Base-by-base conservation (phyloP, 768 basidiomycete genomes). In the Agrocybe pediades region DNA sequence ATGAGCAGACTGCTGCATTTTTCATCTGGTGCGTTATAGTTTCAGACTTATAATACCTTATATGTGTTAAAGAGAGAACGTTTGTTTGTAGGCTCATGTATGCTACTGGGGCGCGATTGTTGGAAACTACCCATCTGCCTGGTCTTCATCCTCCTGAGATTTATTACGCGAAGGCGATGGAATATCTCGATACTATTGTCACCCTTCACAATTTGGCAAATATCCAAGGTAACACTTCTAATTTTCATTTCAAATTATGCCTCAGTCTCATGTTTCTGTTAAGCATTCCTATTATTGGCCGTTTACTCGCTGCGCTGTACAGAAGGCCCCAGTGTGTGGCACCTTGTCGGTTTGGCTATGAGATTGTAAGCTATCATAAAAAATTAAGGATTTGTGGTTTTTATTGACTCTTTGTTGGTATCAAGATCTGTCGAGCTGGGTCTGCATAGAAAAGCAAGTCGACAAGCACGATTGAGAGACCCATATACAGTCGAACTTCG, bases 131-230 rank as follows among this genome's bases (percentile, higher is more conserved):
- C 24, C 19, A 46, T 21, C 26, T 54, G 16, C 67, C 67, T 20
- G 64, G 60, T 8, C 54, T 66, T 23, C 65, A 65, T 44, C 62
- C 61, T 42, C 60, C 64, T 3, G 63, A 62, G 30, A 64, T 63
- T 24, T 68, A 66, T 56, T 49, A 54, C 13, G 46, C 53, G 2
- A 49, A 54, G 29, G 47, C 47, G 9, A 47, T 47, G 45, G 53
- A 53, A 24, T 46, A 45, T 46, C 20, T 49, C 7, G 46, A 54
- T 23, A 49, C 33, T n/a, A 54, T 54, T n/a, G 47, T 47, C 40
- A 54, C 47, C 21, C 44, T 54, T 17, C 45, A 54, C 24, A 54
- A 54, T 24, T 41, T 47, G 8, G 46, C 46, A 6, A 48, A 49
- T 16, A 54, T 49, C 26, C 53, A 48, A 43, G 53, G 53, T 43